Evolutionary conservation across 352 stramenopile genomes (phyloP).

Genomic region (Blastocystis sp.): DNA sequence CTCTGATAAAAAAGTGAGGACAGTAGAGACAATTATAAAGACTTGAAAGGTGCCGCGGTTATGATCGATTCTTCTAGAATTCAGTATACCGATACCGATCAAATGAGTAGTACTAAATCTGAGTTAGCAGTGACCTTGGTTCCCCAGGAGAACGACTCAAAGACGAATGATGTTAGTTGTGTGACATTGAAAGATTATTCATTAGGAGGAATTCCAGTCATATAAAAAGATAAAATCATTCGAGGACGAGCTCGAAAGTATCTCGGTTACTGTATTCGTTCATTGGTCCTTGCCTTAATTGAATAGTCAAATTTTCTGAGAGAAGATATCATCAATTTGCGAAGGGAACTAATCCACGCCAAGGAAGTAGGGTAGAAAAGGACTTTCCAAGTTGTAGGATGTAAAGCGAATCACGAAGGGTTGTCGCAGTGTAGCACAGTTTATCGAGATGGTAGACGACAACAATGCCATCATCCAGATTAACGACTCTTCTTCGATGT

Average conservation of each 20-base stretch:
- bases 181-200: not conserved
- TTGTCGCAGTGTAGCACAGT: conserved; percentile 98
- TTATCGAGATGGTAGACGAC: conserved; percentile 99
- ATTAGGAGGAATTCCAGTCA: conserved; percentile 8
- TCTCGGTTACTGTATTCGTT: conserved; percentile 16
- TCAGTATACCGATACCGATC: not conserved
- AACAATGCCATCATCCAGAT: conserved; percentile 93
- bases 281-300: conserved; percentile 64
- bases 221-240: conserved; percentile 40
- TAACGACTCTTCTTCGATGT: conserved; percentile 90
- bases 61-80: not conserved
- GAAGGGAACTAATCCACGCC: conserved; percentile 93
- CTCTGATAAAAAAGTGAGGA: not conserved
- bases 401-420: conserved; percentile 99
- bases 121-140: not conserved
- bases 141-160: not conserved
- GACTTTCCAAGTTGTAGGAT: conserved; percentile 66
- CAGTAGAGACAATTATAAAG: not conserved
- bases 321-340: conserved; percentile 99
- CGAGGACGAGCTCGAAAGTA: conserved; percentile 15
- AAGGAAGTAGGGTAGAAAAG: conserved; percentile 78
- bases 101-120: not conserved
- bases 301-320: conserved; percentile 83
- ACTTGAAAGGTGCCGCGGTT: not conserved
- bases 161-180: not conserved